Evolutionary conservation across 2,329 filamentous ascomycete species (phyloP).

Genomic region (Xylaria sp.): DNA sequence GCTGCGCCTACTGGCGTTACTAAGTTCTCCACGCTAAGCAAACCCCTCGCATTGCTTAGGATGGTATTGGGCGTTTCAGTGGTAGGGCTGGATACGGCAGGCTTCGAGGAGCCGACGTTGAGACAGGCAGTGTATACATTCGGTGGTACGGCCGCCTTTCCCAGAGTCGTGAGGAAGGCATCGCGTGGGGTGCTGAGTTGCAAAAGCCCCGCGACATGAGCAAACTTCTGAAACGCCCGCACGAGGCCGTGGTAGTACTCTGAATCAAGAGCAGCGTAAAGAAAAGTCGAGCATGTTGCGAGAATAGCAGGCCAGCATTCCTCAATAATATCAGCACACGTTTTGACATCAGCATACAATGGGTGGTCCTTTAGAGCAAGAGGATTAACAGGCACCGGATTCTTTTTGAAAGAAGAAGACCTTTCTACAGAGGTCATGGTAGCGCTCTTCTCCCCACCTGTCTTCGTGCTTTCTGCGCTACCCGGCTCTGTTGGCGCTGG

Average conservation of each 20-base stretch:
- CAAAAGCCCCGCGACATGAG: constrained; percentile 89
- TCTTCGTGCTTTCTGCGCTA: constrained; percentile 38
- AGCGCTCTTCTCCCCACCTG: constrained; percentile 38
- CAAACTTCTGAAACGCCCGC: constrained; percentile 90
- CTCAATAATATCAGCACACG: constrained; percentile 82
- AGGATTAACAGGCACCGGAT: constrained; percentile 83
- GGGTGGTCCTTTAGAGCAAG: constrained; percentile 75
- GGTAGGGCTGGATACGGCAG: constrained; percentile 51
- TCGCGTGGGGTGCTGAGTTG: constrained; percentile 86
- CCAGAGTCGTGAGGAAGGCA: constrained; percentile 91
- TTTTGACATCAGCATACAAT: constrained; percentile 71
- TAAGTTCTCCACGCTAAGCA: constrained; percentile 76
- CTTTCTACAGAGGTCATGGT: constrained; percentile 54
- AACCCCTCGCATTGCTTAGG: constrained; percentile 71
- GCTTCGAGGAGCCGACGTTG: constrained; percentile 53
- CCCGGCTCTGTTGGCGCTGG: constrained; percentile 48
- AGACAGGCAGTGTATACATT: constrained; percentile 70
- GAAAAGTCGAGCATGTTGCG: constrained; percentile 92
- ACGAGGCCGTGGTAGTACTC: constrained; percentile 94
- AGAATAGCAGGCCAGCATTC: constrained; percentile 95
- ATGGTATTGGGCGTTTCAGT: constrained; percentile 62
- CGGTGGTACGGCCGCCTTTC: constrained; percentile 89
- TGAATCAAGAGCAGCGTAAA: constrained; percentile 88
- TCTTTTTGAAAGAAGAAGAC: constrained; percentile 72
- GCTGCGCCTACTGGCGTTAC: constrained; percentile 62